These are phyloP conservation scores for Gyromitra esculenta DNA, from an alignment of 2,329 filamentous ascomycete species.

Conservation along the genomic window DNA sequence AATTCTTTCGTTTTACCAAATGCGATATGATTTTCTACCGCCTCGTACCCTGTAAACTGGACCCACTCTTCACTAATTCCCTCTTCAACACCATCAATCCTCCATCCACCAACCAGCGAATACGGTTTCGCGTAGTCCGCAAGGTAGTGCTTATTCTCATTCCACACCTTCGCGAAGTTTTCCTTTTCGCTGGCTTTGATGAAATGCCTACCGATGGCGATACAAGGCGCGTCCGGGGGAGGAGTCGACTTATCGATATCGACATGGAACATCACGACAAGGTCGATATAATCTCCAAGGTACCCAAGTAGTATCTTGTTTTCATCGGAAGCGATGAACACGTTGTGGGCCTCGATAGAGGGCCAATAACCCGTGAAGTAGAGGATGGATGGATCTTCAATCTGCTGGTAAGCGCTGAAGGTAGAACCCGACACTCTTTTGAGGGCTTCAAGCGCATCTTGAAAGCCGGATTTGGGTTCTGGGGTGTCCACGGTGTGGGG, in stretches of 20 bases:
- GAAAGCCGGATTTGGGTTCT: conserved; percentile 18
- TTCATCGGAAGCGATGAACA: conserved; percentile 31
- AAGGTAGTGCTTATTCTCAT: conserved; percentile 4
- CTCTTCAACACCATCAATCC: conserved; percentile 31
- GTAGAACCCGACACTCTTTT: conserved; percentile 22
- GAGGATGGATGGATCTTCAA: conserved; percentile 28
- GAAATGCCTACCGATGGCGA: conserved; percentile 14
- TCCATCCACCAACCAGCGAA: conserved; percentile 33
- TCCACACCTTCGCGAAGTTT: conserved; percentile 21
- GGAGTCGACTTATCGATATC: conserved; percentile 19
- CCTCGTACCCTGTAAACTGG: conserved; percentile 30
- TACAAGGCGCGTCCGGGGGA: conserved; percentile 18
- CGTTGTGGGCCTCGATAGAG: conserved; percentile 24
- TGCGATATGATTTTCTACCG: conserved; percentile 28
- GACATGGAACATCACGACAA: conserved; percentile 26
- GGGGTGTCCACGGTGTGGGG: conserved; percentile 29
- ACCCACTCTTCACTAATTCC: conserved; percentile 28
- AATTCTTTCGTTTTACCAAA: conserved; percentile 28
- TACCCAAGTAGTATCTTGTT: conserved; percentile 31
- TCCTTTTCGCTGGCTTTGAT: conserved; percentile 32
- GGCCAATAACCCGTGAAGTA: conserved; percentile 40
- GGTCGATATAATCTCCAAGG: conserved; percentile 9
- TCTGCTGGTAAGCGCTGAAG: conserved; percentile 30
- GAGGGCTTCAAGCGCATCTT: conserved; percentile 31
- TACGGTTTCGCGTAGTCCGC: conserved; percentile 23